These are phyloP conservation scores for Diplotaxis tenuifolia DNA, from an alignment of 345 rosid species.

Conservation along the genomic window DNA sequence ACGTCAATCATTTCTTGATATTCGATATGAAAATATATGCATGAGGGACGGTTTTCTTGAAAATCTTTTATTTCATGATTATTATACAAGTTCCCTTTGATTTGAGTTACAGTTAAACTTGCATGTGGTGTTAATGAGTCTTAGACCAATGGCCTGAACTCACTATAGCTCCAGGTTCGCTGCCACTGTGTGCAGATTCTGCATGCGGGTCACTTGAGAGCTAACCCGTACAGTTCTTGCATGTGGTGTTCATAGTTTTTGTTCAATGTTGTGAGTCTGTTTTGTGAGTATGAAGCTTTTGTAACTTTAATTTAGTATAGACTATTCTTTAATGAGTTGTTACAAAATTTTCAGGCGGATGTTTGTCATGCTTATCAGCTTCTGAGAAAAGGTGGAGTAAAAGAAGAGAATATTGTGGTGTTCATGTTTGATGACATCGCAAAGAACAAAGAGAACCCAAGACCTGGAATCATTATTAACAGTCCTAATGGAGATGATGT, in stretches of 20 bases:
- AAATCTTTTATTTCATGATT: neutral
- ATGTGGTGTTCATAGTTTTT: neutral
- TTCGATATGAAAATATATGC: neutral
- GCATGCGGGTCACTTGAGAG: neutral
- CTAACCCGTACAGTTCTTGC: neutral
- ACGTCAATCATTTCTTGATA: neutral
- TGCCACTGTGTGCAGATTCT: neutral
- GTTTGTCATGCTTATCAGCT: constrained; percentile 95
- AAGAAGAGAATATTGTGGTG: constrained; percentile 81
- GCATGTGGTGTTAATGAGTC: neutral
- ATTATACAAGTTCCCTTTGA: neutral
- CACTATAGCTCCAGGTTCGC: neutral
- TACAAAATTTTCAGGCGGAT: constrained; percentile 52
- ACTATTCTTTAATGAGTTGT: neutral
- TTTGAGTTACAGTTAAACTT: neutral
- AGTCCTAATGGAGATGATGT: constrained; percentile 78
- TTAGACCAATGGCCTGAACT: neutral
- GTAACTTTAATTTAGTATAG: neutral
- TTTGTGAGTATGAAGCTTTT: neutral
- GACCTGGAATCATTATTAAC: constrained; percentile 78
- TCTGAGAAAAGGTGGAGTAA: constrained; percentile 77
- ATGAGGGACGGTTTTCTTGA: neutral
- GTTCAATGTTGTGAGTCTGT: neutral
- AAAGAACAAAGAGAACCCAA: constrained; percentile 65
- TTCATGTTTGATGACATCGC: constrained; percentile 97